These are phyloP conservation scores for Thoreauomyces humboldtii DNA, from an alignment of 192 early-diverging fungal species.

Conservation along the genomic window DNA sequence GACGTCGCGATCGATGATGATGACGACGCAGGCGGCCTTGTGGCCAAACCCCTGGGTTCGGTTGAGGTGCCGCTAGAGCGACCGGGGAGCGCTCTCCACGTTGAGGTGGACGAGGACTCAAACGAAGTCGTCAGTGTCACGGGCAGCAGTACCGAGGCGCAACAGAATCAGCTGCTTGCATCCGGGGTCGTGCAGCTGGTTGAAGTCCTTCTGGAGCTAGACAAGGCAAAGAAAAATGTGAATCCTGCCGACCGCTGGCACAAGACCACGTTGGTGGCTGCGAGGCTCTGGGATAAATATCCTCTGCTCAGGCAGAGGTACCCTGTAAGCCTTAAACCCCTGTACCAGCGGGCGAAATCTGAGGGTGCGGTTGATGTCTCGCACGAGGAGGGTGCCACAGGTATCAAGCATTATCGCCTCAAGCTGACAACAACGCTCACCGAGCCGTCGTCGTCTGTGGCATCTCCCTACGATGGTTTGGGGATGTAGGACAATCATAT, in stretches of 20 bases:
- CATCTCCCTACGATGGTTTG: no score
- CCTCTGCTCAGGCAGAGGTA: background rate
- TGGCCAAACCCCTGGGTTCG: no score
- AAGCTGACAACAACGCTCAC: no score
- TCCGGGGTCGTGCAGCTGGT: conserved; percentile 1
- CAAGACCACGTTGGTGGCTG: background rate
- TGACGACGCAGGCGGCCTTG: no score
- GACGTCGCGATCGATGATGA: no score
- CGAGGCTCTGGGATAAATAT: background rate
- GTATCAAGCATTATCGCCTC: no score
- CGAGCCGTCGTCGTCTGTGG: no score
- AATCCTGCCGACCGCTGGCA: background rate
- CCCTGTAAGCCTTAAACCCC: no score
- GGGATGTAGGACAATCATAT: no score
- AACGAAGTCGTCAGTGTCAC: conserved; percentile 1
- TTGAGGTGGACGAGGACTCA: conserved; percentile 1
- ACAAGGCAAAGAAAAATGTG: conserved; percentile 2
- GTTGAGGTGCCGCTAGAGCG: background rate
- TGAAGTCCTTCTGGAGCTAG: conserved; percentile 1
- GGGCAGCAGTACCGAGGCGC: background rate
- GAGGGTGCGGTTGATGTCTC: no score
- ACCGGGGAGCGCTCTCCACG: conserved; percentile 1
- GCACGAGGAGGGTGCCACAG: no score
- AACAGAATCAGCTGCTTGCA: conserved; percentile 1
- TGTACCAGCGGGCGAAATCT: no score